phyloP scores from a whole-genome alignment of 2,329 filamentous ascomycete species.

The Dactylellina cionopaga region DNA sequence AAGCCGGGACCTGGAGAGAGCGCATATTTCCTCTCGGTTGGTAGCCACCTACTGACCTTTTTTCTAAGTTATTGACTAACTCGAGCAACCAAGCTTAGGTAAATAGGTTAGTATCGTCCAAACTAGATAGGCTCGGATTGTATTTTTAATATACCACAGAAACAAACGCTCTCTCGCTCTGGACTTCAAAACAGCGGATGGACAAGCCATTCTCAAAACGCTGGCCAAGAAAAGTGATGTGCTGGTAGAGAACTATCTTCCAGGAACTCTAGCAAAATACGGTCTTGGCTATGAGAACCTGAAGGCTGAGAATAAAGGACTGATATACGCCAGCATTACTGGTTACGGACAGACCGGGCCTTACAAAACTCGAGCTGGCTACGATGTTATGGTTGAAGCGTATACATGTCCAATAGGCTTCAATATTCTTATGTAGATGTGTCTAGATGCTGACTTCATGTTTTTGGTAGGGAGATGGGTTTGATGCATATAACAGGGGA shows the following conservation, averaged over 20 bases:
- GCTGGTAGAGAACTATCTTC: constrained; percentile 95
- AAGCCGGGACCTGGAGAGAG: constrained; percentile 82
- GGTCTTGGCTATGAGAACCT: constrained; percentile 86
- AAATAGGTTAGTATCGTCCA: constrained; percentile 14
- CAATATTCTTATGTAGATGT: too few relatives aligned
- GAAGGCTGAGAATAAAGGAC: constrained; percentile 79
- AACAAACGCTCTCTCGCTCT: constrained; percentile 96
- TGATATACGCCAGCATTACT: constrained; percentile 96
- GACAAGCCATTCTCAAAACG: constrained; percentile 86
- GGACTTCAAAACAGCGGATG: constrained; percentile 85
- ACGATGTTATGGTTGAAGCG: constrained; percentile 99
- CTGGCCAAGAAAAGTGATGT: constrained; percentile 87
- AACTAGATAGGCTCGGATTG: background rate
- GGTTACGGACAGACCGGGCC: constrained; percentile 97
- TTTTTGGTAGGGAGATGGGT: constrained; percentile 74
- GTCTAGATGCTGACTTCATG: background rate
- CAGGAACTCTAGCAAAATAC: constrained; percentile 89
- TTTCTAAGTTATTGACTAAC: background rate
- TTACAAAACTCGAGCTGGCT: constrained; percentile 85
- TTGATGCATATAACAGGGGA: constrained; percentile 97
- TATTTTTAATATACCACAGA: constrained; percentile 62
- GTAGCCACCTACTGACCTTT: constrained; percentile 54
- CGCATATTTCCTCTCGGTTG: constrained; percentile 90
- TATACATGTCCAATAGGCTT: too few relatives aligned
- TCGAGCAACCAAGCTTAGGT: constrained; percentile 6